Percentiles rank a stretch among this genome's conserved stretches.
phyloP scores from a whole-genome alignment of 2,329 filamentous ascomycete species.

The Aspergillus phoenicis region DNA sequence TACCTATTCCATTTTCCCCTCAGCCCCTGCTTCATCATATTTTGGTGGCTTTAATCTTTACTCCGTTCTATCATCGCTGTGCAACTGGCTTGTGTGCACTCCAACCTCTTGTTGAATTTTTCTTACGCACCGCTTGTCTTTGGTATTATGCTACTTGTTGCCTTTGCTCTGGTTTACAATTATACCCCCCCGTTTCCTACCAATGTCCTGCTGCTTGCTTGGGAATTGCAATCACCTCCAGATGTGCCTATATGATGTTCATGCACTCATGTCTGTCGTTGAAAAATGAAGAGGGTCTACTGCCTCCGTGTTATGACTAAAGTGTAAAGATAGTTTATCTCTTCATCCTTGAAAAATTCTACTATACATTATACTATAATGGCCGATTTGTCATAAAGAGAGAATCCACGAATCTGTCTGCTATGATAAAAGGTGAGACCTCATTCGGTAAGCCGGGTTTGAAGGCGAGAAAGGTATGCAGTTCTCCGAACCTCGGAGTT shows the following conservation, averaged over 20 bases:
- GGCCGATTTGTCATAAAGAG: too few relatives aligned
- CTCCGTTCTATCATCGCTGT: not conserved
- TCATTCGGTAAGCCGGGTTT: not conserved
- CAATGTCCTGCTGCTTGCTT: constrained; percentile 4
- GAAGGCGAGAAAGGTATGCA: not conserved
- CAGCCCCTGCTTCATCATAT: not conserved
- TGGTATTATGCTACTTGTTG: constrained; percentile 1
- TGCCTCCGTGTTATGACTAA: not conserved
- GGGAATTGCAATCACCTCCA: constrained; percentile 7
- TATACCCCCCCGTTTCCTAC: constrained; percentile 16
- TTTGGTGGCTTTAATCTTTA: constrained; percentile 8
- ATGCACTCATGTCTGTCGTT: constrained; percentile 11
- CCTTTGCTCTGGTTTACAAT: constrained; percentile 13
- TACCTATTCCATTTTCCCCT: constrained; percentile 7
- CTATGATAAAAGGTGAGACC: not conserved
- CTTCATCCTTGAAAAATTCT: too few relatives aligned
- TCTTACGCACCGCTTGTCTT: not conserved
- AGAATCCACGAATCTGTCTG: too few relatives aligned
- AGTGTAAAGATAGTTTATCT: not conserved
- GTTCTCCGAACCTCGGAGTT: not conserved
- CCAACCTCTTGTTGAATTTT: not conserved
- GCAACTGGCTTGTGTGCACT: constrained; percentile 5
- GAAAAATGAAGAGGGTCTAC: not conserved
- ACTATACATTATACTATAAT: too few relatives aligned
- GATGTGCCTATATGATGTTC: constrained; percentile 13